phyloP scores from a whole-genome alignment of 2,329 filamentous ascomycete genomes.

The Hypoxylon sp. region DNA sequence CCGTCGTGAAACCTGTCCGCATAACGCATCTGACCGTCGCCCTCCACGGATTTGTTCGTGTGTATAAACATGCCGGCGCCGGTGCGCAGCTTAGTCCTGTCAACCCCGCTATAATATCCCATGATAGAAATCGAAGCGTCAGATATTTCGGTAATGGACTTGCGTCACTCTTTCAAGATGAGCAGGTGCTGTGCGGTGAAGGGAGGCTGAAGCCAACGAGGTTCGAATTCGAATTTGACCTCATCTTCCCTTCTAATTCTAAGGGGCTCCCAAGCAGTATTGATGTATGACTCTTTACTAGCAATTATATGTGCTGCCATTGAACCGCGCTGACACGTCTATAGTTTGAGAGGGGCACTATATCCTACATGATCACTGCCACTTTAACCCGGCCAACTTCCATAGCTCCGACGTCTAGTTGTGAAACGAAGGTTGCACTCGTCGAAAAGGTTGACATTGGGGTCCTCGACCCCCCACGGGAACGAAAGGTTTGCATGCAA shows the following conservation, averaged over 20 bases:
- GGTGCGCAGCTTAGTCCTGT: slow-evolving; percentile 63
- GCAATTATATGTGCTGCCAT: neutral
- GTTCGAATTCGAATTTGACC: slow-evolving; percentile 84
- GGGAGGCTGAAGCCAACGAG: slow-evolving; percentile 80
- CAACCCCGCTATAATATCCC: slow-evolving; percentile 60
- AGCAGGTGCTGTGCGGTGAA: slow-evolving; percentile 83
- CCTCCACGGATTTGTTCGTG: slow-evolving; percentile 83
- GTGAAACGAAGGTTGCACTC: slow-evolving; percentile 84
- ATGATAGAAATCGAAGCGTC: slow-evolving; percentile 57
- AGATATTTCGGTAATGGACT: slow-evolving; percentile 82
- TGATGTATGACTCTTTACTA: slow-evolving; percentile 74
- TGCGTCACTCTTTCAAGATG: slow-evolving; percentile 86
- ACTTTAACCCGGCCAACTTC: slow-evolving; percentile 91
- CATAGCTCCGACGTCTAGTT: slow-evolving; percentile 83
- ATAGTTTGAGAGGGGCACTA: slow-evolving; percentile 94
- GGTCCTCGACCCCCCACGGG: slow-evolving; percentile 78
- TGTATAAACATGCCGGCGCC: slow-evolving; percentile 78
- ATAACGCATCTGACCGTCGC: slow-evolving; percentile 86
- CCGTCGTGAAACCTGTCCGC: slow-evolving; percentile 79
- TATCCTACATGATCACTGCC: slow-evolving; percentile 91
- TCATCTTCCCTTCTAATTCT: slow-evolving; percentile 76
- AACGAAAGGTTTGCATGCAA: slow-evolving; percentile 88
- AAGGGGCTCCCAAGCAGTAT: slow-evolving; percentile 89
- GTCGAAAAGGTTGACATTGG: slow-evolving; percentile 90
- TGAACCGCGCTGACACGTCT: slow-evolving; percentile 29